Evolutionary conservation across 345 rosid genomes (phyloP).

Genomic region (Murraya paniculata): DNA sequence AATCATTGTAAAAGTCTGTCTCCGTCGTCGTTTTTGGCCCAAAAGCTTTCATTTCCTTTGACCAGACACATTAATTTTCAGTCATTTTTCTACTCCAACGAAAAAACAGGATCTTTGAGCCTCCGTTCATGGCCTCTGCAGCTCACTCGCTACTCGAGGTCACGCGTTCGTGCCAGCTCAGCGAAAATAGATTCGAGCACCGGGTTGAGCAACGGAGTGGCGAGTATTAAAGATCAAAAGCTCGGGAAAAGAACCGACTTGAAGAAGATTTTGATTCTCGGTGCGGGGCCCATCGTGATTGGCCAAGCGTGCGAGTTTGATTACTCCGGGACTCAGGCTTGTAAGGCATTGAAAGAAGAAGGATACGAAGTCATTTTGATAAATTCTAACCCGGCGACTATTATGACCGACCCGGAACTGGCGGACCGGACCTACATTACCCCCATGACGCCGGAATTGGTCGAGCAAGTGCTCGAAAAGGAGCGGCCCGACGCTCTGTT

Average conservation of each 20-base stretch:
- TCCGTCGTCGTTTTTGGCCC: conserved; percentile 3
- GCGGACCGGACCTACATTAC: conserved; percentile 84
- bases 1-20: conserved; percentile 24
- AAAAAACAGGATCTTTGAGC: background rate
- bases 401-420: conserved; percentile 96
- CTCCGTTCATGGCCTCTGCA: conserved; percentile 32
- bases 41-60: conserved; percentile 23
- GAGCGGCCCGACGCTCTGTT: conserved; percentile 89
- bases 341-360: conserved; percentile 87
- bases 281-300: conserved; percentile 97
- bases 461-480: conserved; percentile 72
- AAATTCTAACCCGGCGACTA: conserved; percentile 96
- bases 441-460: conserved; percentile 90
- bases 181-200: conserved; percentile 15
- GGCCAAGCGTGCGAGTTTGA: conserved; percentile 99
- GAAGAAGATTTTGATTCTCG: conserved; percentile 89
- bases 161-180: conserved; percentile 10
- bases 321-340: conserved; percentile 96
- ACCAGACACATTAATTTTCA: conserved; percentile 14
- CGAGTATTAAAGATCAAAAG: background rate
- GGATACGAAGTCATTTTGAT: conserved; percentile 83
- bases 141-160: conserved; percentile 3
- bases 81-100: conserved; percentile 24
- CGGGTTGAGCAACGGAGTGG: conserved; percentile 9
- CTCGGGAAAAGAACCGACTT: conserved; percentile 70